Evolutionary conservation across 495 filamentous ascomycete species (phyloP).

Genomic region (Talaromyces liani): DNA sequence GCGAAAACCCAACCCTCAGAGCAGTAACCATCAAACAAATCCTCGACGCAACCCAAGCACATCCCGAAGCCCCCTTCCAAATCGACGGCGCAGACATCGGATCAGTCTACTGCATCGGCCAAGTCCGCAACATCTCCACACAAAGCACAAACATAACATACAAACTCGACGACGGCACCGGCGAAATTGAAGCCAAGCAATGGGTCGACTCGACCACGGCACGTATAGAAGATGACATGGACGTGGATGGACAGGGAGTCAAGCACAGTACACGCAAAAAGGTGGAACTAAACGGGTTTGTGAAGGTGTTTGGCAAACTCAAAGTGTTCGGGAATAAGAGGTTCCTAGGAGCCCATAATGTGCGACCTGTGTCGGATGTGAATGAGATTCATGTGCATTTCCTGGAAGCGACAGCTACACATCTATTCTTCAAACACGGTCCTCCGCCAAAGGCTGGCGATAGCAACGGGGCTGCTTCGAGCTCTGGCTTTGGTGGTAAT

Average conservation of each 20-base stretch:
- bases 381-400: constrained; percentile 90
- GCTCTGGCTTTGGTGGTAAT: constrained; percentile 15
- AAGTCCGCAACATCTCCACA: constrained; percentile 77
- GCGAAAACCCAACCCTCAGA: constrained; percentile 67
- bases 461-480: constrained; percentile 15
- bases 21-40: constrained; percentile 95
- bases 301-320: constrained; percentile 72
- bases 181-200: constrained; percentile 83
- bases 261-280: constrained; percentile 32
- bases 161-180: constrained; percentile 92
- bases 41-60: constrained; percentile 65
- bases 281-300: constrained; percentile 63
- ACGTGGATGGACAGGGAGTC: constrained; percentile 25
- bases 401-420: constrained; percentile 79
- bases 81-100: constrained; percentile 65
- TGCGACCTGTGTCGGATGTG: constrained; percentile 70
- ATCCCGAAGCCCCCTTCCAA: constrained; percentile 66
- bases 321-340: constrained; percentile 72
- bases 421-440: constrained; percentile 80
- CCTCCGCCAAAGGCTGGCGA: constrained; percentile 37
- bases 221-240: constrained; percentile 37
- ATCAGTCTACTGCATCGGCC: constrained; percentile 73
- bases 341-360: constrained; percentile 71
- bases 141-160: constrained; percentile 89
- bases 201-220: constrained; percentile 63